Conservation (phyloP, 208 protist species). For the Crithidia thermophila region DNA sequence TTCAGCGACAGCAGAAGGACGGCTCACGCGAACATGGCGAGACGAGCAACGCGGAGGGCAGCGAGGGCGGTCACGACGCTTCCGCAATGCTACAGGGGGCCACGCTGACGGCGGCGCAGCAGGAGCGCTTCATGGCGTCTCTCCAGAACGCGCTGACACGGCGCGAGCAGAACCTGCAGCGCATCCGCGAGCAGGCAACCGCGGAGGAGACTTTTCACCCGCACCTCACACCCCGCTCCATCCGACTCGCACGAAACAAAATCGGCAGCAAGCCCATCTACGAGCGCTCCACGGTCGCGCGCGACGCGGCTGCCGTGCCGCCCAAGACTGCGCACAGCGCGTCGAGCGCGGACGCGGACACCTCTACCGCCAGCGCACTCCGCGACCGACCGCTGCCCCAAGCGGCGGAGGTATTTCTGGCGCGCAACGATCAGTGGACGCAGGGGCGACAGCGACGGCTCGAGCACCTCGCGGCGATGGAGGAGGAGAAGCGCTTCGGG, state of each 20-base stretch:
- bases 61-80: conserved; percentile 1
- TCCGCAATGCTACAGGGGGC: neutral
- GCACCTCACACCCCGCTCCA: conserved; percentile 30
- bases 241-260: conserved; percentile 34
- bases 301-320: conserved; percentile 6
- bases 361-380: neutral
- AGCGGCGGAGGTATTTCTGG: conserved; percentile 31
- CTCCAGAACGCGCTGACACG: conserved; percentile 30
- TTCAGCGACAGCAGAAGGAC: conserved; percentile 27
- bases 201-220: conserved; percentile 46
- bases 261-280: conserved; percentile 42
- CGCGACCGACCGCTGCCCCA: conserved; percentile 17
- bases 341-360: neutral
- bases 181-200: conserved; percentile 22
- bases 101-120: conserved; percentile 1
- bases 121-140: conserved; percentile 30
- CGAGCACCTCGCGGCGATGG: conserved; percentile 15
- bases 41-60: conserved; percentile 7
- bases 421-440: conserved; percentile 46
- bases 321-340: neutral
- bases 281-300: conserved; percentile 25
- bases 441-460: conserved; percentile 32
- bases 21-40: neutral
- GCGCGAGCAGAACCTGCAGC: conserved; percentile 28
- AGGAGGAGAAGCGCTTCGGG: conserved; percentile 22